Base-by-base conservation (phyloP, 306 rosid species). In the Lathyrus oleraceus region DNA sequence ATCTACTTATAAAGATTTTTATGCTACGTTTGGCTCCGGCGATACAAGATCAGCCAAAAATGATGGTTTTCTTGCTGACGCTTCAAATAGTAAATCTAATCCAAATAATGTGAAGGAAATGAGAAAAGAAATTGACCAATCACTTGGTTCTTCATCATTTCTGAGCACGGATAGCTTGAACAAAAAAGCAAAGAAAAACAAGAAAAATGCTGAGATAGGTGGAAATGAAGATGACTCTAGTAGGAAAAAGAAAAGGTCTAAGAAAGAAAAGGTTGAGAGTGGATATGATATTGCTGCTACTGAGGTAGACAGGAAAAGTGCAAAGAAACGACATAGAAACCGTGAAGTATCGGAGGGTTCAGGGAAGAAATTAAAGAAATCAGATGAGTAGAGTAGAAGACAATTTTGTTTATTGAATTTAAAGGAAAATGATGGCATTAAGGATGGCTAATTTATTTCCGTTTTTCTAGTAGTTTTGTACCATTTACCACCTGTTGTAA, bases 1-100 rank as follows among this genome's bases (percentile, higher is more conserved):
- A 78, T 79, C 97, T 52, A 76, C 92, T 61, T 80, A 87, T 60
- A 74, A 82, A 44, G 99, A 91, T 44, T 94, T 85, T 71, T 70
- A 76, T 27, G 79, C 81, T 63, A 82, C 85, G n/a, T 89, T 94
- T 80, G 96, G 89, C 62, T 84, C 92, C 40, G 69, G 76, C 28
- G 88, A 81, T 57, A 70, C 73, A 42, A 84, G 82, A 83, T 62
- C 85, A 54, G 61, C 40, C 4, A 86, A 73, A 78, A 69, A 42
- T 32, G 77, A 76, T 14, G 70, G 65, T 67, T 89, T 84, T 79
- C 95, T 87, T 48, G 70, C 82, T 3, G 85, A 81, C 16, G 70
- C 77, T 62, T 73, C 77, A 61, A 83, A 75, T 75, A 76, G 66
- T 25, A 76, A 39, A 32, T 81, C 86, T 42, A 79, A 61, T 42